These are phyloP conservation scores for Hypoxylon sp. DNA, from an alignment of 2,329 filamentous ascomycete species.

Conservation along the genomic window DNA sequence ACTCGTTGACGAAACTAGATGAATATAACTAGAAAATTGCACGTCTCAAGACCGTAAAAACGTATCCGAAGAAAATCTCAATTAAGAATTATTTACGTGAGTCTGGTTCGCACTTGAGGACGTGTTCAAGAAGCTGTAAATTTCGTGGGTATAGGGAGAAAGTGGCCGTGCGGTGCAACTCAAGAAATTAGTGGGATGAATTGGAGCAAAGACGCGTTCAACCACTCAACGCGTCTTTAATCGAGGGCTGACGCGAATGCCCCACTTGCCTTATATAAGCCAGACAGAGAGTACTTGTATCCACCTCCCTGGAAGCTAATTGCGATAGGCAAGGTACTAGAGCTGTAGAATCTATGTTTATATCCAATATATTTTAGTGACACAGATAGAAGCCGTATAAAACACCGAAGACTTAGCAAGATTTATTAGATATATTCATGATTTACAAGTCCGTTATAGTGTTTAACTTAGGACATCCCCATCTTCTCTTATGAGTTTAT, in stretches of 20 bases:
- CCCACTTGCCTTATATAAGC: conserved; percentile 32
- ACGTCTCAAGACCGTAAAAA: background rate
- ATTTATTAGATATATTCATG: background rate
- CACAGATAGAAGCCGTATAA: no score
- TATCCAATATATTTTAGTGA: background rate
- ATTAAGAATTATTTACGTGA: background rate
- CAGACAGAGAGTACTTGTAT: background rate
- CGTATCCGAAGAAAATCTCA: background rate
- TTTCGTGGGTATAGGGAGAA: conserved; percentile 13
- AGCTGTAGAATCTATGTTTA: background rate
- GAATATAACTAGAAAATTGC: background rate
- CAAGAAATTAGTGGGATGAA: conserved; percentile 42
- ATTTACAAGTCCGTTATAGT: background rate
- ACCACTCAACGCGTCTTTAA: conserved; percentile 42
- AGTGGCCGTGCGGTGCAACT: conserved; percentile 12
- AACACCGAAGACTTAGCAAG: no score
- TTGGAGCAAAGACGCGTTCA: conserved; percentile 38
- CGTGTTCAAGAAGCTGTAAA: conserved; percentile 16
- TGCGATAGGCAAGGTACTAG: no score
- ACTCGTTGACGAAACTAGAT: conserved; percentile 20
- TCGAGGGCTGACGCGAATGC: conserved; percentile 37
- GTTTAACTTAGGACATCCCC: background rate
- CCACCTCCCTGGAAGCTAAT: background rate
- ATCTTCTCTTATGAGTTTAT: conserved; percentile 37
- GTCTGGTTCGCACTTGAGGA: conserved; percentile 1